Conservation (phyloP, 2,329 filamentous ascomycete genomes). For the Penicillium occitanis region DNA sequence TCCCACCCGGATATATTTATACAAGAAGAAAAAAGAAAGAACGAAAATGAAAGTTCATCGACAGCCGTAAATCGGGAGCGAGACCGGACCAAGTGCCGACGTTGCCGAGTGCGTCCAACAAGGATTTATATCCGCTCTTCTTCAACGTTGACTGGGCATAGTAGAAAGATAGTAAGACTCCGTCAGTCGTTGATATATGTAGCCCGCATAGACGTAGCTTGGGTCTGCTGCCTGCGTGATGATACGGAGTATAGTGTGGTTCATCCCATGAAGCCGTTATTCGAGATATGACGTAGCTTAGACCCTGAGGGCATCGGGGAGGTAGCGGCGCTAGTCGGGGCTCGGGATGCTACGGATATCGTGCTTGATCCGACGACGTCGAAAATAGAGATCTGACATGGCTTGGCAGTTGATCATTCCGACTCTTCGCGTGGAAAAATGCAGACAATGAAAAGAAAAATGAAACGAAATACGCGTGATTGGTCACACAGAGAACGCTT, state of each 20-base stretch:
- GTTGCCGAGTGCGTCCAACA: not conserved
- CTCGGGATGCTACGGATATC: not conserved
- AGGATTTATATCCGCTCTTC: not conserved
- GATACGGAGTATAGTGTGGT: not conserved
- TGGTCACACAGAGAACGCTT: not conserved
- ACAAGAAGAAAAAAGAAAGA: not conserved
- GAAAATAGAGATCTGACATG: not conserved
- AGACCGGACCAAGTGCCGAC: constrained; percentile 6
- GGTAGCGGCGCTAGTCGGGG: constrained; percentile 1
- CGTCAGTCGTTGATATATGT: no score
- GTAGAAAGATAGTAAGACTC: no score
- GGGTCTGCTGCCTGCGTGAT: not conserved
- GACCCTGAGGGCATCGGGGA: not conserved
- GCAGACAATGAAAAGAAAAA: not conserved
- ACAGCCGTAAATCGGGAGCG: constrained; percentile 1
- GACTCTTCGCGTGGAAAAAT: not conserved
- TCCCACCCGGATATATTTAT: not conserved
- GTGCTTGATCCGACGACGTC: not conserved
- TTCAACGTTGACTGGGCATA: not conserved
- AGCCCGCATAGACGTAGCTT: not conserved
- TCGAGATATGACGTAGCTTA: not conserved
- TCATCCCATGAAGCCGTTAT: not conserved
- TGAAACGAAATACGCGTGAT: not conserved
- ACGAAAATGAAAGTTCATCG: not conserved
- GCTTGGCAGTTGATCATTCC: not conserved